Conservation (phyloP, 192 early-diverging fungal genomes). For the Phlyctochytrium planicorne region DNA sequence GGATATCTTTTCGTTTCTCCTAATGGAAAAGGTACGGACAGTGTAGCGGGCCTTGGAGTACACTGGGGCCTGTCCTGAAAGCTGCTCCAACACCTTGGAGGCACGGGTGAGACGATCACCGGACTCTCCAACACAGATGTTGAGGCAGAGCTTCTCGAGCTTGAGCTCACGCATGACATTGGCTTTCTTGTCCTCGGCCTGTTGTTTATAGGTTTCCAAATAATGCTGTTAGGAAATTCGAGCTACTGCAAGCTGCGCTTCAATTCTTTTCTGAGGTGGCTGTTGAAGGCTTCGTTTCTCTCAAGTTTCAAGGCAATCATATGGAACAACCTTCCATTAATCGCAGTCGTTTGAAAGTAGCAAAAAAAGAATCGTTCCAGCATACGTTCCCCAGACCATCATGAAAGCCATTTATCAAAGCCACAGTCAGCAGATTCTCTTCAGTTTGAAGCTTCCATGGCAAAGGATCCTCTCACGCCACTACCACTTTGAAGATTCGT, state of each 20-base stretch:
- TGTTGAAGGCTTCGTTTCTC: too few relatives aligned
- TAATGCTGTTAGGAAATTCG: not conserved
- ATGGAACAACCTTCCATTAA: not conserved
- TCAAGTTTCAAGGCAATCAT: too few relatives aligned
- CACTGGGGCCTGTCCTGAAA: slow-evolving; percentile 98
- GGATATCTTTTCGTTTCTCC: slow-evolving; percentile 99
- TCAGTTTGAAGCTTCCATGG: too few relatives aligned
- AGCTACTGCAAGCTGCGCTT: not conserved
- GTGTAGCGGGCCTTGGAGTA: slow-evolving; percentile 99
- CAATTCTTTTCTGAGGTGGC: not conserved
- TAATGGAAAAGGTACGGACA: slow-evolving; percentile 99
- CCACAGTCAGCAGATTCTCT: too few relatives aligned
- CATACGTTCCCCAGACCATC: too few relatives aligned
- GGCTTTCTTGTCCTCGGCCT: slow-evolving; percentile 66
- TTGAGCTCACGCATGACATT: slow-evolving; percentile 97
- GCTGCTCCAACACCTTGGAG: slow-evolving; percentile 99
- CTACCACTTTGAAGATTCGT: too few relatives aligned
- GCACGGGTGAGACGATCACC: slow-evolving; percentile 99
- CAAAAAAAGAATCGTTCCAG: too few relatives aligned
- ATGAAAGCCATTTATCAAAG: too few relatives aligned
- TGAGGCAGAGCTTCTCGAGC: slow-evolving; percentile 99
- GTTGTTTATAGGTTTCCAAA: not conserved
- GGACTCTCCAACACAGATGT: slow-evolving; percentile 99
- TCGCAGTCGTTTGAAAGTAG: too few relatives aligned
- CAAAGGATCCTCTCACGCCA: too few relatives aligned